Base-by-base conservation (phyloP, 768 basidiomycete species). In the Pulveroboletus sp. region DNA sequence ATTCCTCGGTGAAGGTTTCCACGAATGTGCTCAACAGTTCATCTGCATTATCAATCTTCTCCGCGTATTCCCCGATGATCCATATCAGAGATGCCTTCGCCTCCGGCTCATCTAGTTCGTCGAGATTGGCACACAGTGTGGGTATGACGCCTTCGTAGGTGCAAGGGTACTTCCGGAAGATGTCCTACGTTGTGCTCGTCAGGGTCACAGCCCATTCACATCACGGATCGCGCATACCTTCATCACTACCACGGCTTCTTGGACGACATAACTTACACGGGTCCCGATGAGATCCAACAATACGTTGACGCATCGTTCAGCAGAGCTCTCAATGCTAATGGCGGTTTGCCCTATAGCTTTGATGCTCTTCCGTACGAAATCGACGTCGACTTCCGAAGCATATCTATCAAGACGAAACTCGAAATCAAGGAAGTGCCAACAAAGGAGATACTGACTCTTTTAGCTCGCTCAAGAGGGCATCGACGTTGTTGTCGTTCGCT, bases 1-100 rank as follows among this genome's bases (percentile, higher is more conserved):
- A 85, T 69, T 99, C 96, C 61, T 99, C 96, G 24, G 79, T 85
- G 71, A 98, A 98, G 3, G 85, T 77, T 48, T 95, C 91, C 19
- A 99, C 87, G 65, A 96, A 97, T 43, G 87, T 85, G 13, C 82
- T 79, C 56, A 98, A 74, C 20, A 99, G 76, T 59, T 97, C 94
- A 64, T 90, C 92, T 4, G 95, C 93, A 56, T 99, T 99, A 58
- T 94, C 92, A 56, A 98, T 97, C 72, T 93, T 95, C 68, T 88
- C 87, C 4, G 95, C 93, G 60, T 99, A 97, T 72, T 97, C 93
- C 49, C 95, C 95, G 57, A 98, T 93, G 60, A 99, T 98, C 95
- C 96, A 99, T 65, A 99, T 97, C 43, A 99, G 75, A 3, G 94
- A 94, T 1, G 94, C 91, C 64, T 97, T 97, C 2, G 96, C 95